Evolutionary conservation across 192 early-diverging fungal species (phyloP).

Genomic region (Umbelopsis sp.): DNA sequence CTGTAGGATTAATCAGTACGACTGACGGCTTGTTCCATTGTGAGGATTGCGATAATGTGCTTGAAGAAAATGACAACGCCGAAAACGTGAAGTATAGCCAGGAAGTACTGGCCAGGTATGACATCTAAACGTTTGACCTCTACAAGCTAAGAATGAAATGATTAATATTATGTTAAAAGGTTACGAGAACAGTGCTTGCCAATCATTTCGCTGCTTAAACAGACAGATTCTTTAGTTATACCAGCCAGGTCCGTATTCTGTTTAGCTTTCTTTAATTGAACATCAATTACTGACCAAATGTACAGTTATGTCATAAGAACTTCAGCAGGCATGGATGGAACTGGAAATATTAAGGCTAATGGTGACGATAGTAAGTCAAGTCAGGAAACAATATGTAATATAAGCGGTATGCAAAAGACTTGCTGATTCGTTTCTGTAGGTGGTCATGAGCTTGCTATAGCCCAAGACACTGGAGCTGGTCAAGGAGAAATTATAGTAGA

Average conservation of each 20-base stretch:
- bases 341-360: conserved; percentile 35
- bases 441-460: conserved; percentile 63
- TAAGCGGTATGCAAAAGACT: not conserved
- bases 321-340: conserved; percentile 44
- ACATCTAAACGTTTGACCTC: not conserved
- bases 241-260: conserved; percentile 50
- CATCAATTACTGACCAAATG: not conserved
- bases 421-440: conserved; percentile 19
- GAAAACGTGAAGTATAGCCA: conserved; percentile 59
- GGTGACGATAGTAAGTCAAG: conserved; percentile 29
- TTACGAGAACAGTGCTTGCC: conserved; percentile 72
- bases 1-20: conserved; percentile 49
- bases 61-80: conserved; percentile 64
- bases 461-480: conserved; percentile 64
- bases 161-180: conserved; percentile 23
- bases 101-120: conserved; percentile 50
- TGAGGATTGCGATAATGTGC: conserved; percentile 58
- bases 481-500: conserved; percentile 72
- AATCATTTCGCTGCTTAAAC: conserved; percentile 71
- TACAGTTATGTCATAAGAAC: conserved; percentile 44
- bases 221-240: conserved; percentile 68
- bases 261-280: too few species aligned
- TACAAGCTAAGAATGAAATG: not conserved
- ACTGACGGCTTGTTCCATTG: conserved; percentile 53
- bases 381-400: not conserved